Conservation (phyloP, 306 rosid genomes). For the Cyamopsis tetragonoloba region DNA sequence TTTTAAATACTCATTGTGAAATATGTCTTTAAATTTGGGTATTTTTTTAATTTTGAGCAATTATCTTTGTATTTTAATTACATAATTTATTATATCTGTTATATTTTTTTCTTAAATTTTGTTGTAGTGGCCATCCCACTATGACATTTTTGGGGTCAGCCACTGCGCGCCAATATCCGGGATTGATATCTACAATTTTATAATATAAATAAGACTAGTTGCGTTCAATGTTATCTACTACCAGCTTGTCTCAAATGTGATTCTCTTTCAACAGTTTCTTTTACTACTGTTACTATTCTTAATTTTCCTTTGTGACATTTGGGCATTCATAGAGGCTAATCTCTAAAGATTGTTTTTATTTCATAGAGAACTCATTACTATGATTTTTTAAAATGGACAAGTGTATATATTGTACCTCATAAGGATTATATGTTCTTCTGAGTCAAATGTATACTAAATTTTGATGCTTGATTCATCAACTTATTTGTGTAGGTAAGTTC, state of each 20-base stretch:
- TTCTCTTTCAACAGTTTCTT: background rate
- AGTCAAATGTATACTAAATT: background rate
- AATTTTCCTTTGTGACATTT: slow-evolving; percentile 16
- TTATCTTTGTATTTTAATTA: no score
- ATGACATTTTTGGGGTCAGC: no score
- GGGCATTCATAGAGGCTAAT: slow-evolving; percentile 5
- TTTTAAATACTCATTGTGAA: no score
- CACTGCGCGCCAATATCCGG: no score
- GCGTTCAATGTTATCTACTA: background rate
- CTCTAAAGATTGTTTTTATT: background rate
- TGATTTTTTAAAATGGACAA: slow-evolving; percentile 18
- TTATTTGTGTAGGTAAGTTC: background rate
- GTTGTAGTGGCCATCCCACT: no score
- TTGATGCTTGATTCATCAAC: slow-evolving; percentile 3
- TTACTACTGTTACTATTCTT: background rate
- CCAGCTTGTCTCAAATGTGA: background rate
- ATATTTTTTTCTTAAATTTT: no score
- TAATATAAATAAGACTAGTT: background rate
- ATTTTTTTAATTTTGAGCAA: no score
- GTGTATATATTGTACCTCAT: background rate
- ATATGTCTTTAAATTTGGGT: no score
- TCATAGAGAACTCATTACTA: slow-evolving; percentile 7
- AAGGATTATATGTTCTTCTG: slow-evolving; percentile 1
- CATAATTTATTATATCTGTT: no score
- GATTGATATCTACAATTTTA: no score